These are phyloP conservation scores for Thraustochytrium striatum DNA, from an alignment of 352 stramenopile genomes.

Conservation along the genomic window DNA sequence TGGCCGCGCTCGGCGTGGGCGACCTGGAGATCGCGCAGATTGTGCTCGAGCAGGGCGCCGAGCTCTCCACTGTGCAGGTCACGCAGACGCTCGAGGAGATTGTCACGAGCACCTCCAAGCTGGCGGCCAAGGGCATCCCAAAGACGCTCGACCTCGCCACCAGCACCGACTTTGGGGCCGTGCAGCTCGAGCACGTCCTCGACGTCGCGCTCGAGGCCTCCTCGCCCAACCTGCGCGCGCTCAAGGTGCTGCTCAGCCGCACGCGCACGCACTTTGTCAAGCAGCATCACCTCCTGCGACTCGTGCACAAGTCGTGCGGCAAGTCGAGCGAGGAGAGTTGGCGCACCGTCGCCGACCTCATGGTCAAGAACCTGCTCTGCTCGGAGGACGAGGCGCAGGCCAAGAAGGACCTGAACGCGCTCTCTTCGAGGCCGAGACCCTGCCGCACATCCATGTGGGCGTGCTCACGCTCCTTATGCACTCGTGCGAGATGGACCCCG, in stretches of 20 bases:
- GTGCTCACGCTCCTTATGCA: constrained; percentile 45
- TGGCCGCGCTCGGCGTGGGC: background rate
- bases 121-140: background rate
- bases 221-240: background rate
- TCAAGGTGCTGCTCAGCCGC: background rate
- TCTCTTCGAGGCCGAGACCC: constrained; percentile 17
- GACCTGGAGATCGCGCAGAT: background rate
- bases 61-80: background rate
- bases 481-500: background rate
- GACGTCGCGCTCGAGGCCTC: constrained; percentile 5
- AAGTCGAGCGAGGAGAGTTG: background rate
- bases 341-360: constrained; percentile 17
- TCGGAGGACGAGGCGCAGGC: background rate
- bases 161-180: background rate
- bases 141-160: background rate
- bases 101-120: background rate
- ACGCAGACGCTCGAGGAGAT: background rate
- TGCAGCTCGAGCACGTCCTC: background rate
- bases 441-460: constrained; percentile 21
- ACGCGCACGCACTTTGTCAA: background rate
- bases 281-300: background rate
- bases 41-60: background rate
- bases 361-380: constrained; percentile 38
- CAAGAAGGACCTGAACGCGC: background rate
- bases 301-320: constrained; percentile 29